Evolutionary conservation across 305 asterid species (phyloP).

Genomic region (Fraxinus latifolia): DNA sequence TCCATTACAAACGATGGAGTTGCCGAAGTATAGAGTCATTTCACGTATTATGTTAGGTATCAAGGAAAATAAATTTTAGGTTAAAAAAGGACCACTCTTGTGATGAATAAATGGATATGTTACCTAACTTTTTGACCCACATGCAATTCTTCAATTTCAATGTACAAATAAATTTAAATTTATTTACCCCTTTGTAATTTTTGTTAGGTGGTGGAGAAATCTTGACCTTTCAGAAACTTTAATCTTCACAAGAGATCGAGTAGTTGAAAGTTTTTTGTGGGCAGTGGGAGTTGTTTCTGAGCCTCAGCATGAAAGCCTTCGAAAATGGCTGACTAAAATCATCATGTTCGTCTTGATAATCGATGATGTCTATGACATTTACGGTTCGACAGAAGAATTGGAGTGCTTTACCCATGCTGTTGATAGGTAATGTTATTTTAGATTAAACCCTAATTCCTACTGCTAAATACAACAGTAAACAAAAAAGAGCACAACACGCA

Average conservation of each 20-base stretch:
- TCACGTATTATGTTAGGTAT: not conserved
- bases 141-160: not conserved
- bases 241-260: conserved; percentile 54
- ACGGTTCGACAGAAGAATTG: conserved; percentile 45
- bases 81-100: no score
- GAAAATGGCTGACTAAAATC: conserved; percentile 60
- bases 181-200: not conserved
- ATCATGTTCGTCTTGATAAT: conserved; percentile 40
- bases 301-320: conserved; percentile 42
- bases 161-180: not conserved
- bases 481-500: not conserved
- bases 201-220: conserved; percentile 56
- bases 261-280: conserved; percentile 61
- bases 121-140: no score
- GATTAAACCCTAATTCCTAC: not conserved
- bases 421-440: conserved; percentile 29
- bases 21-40: not conserved
- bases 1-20: not conserved
- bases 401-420: conserved; percentile 51
- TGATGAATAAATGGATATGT: no score
- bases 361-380: conserved; percentile 65
- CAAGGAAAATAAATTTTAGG: no score
- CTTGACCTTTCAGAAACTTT: conserved; percentile 36
- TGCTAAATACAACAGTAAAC: not conserved
- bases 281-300: conserved; percentile 60